Evolutionary conservation across 2,329 filamentous ascomycete species (phyloP), one percentile per base, ranked within the genome.

Genomic region (Colletotrichum godetiae): DNA sequence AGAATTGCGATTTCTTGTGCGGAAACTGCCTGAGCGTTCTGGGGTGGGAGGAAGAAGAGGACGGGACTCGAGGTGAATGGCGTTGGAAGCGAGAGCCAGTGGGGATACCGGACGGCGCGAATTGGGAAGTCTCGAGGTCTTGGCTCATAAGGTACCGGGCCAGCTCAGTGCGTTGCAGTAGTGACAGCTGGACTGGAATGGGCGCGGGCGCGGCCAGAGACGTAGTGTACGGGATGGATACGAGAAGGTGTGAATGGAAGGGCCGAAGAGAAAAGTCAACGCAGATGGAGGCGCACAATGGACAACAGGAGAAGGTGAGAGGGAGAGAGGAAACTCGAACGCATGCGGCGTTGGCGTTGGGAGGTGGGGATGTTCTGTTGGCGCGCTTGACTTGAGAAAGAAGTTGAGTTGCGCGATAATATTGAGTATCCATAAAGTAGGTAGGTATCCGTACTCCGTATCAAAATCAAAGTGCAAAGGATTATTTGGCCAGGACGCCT

Each of bases 1-100:
- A 76, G 67, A 69, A 68, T 67, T 69, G 37, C 62, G 42, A 62
- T 46, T 62, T 67, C 67, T 66, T 72, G 29, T 67, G 61, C 42
- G 57, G 57, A 62, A 72, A 59, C 68, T 57, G 72, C 68, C 72
- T 72, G 72, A 74, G 72, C 72, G 72, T 63, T 67, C 63, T 74
- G 61, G 29, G 65, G 65, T 24, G 5, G 12, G 42, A 62, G 65
- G 66, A 24, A 35, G 33, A n/a, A 46, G 37, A 13, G 58, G 37
- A 58, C 52, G 27, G 35, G 56, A 29, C 27, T 29, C 27, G 27
- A 49, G 27, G 22, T 22, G 31, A 19, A 22, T 29, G 57, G 35
- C 22, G 15, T 33, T 8, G 27, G 27, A 42, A 35, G 13, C 13
- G 37, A 46, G 22, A n/a, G 6, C 24, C 24, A 10, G 31, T 31